These are phyloP conservation scores for Lipomyces oligophaga DNA, from an alignment of 805 yeast genomes.

Conservation along the genomic window DNA sequence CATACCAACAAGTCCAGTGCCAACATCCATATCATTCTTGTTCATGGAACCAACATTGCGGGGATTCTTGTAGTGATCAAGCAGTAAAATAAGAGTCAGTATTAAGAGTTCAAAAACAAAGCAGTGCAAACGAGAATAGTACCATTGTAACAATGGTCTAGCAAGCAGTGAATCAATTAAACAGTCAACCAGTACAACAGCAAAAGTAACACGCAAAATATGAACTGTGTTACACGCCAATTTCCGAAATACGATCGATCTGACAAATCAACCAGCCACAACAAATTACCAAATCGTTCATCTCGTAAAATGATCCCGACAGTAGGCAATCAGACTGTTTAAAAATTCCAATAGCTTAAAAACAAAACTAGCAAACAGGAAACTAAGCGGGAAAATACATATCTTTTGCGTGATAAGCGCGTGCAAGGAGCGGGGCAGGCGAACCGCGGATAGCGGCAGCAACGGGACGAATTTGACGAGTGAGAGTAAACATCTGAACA, in stretches of 20 bases:
- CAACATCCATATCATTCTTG: conserved; percentile 70
- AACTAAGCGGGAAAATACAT: conserved; percentile 3
- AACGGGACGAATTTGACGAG: conserved; percentile 11
- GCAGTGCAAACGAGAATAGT: background rate
- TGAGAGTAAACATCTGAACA: conserved; percentile 11
- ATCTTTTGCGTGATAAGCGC: conserved; percentile 27
- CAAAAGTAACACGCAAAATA: too few relatives aligned
- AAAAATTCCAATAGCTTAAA: background rate
- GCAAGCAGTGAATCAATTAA: too few relatives aligned
- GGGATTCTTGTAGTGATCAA: conserved; percentile 95
- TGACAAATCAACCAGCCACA: too few relatives aligned
- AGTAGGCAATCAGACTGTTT: too few relatives aligned
- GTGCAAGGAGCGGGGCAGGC: conserved; percentile 9
- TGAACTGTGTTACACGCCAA: too few relatives aligned
- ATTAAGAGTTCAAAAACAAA: background rate
- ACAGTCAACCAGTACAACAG: too few relatives aligned
- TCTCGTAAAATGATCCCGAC: too few relatives aligned
- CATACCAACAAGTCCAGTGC: conserved; percentile 90
- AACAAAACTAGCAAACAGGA: background rate
- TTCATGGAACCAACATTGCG: conserved; percentile 93
- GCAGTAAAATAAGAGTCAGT: conserved; percentile 39
- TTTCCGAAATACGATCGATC: too few relatives aligned
- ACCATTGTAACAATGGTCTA: background rate
- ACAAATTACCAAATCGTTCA: too few relatives aligned
- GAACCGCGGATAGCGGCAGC: conserved; percentile 10